These are phyloP conservation scores for Tuber magnatum DNA, from an alignment of 495 filamentous ascomycete genomes.

Conservation along the genomic window DNA sequence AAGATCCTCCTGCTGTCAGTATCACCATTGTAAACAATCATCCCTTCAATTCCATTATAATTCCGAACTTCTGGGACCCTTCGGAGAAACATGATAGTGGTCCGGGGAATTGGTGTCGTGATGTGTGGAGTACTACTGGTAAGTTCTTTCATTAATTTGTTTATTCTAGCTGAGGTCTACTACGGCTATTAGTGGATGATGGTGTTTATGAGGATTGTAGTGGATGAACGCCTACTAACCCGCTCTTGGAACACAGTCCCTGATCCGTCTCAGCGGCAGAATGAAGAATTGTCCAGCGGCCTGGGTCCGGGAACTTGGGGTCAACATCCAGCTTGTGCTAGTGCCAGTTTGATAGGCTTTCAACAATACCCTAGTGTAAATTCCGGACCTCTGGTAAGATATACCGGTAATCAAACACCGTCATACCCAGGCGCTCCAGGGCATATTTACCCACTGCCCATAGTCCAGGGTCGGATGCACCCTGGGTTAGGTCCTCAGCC, in stretches of 20 bases:
- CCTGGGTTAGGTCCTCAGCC: neutral
- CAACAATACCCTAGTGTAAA: neutral
- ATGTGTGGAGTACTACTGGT: neutral
- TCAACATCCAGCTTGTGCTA: neutral
- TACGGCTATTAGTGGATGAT: neutral
- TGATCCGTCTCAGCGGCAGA: neutral
- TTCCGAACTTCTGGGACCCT: neutral
- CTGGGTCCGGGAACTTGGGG: neutral
- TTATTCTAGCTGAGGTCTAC: neutral
- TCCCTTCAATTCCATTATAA: neutral
- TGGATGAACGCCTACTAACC: neutral
- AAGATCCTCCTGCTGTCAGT: neutral
- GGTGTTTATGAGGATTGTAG: neutral
- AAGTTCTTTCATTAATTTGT: neutral
- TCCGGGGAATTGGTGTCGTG: neutral
- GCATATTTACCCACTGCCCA: neutral
- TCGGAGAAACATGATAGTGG: neutral
- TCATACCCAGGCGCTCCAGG: neutral
- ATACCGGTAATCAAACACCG: neutral
- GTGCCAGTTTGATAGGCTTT: neutral
- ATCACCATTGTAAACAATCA: neutral
- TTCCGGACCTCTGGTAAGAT: neutral
- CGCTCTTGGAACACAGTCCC: neutral
- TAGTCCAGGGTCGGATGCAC: neutral
- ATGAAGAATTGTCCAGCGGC: neutral